Evolutionary conservation across 2,329 filamentous ascomycete species (phyloP), one percentile per base, ranked within the genome.

Genomic region (Fusarium foetens): DNA sequence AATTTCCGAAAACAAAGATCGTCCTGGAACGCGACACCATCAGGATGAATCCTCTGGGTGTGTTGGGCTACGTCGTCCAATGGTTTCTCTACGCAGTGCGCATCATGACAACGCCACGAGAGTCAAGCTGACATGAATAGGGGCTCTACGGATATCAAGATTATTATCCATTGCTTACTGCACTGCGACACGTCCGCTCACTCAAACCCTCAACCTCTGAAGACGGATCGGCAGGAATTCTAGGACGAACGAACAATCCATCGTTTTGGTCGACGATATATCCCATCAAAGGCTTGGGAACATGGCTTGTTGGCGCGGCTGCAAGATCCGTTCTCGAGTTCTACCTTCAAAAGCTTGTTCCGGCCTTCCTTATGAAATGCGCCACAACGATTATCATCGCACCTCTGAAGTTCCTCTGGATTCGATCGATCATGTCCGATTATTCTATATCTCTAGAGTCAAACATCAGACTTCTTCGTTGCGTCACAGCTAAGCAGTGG

Each of bases 361-460:
- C 46, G 1, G 0, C 16, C 1, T 48, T 21, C 25, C 21, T 39
- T 1, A 3, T 5, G 11, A 38, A 31, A n/a, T 57, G 11, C 17
- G 2, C 23, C 8, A 25, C 21, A 9, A 23, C 27, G 1, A n/a
- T 29, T 1, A 3, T 33, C 3, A n/a, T 21, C 19, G 14, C 41
- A 2, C 63, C 63, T 7, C 8, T 65, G 0, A 38, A 33, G 3
- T 31, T 65, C 3, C 3, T 65, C 4, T 65, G 63, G 63, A 23
- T 65, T 3, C 59, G 33, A 13, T 38, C 63, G 12, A 17, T 36
- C 6, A n/a, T 55, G 14, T 57, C 27, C n/a, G 21, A 42, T 0
- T 3, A 3, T 1, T 1, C 35, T 0, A 8, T 5, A 2, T 14
- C 29, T 1, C 9, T 27, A 4, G 12, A 8, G 7, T 33, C 11